A percentile compares a stretch with the other conserved stretches of the same genome.
Conservation (phyloP, 495 filamentous ascomycete genomes). For the Trichoderma reesei region DNA sequence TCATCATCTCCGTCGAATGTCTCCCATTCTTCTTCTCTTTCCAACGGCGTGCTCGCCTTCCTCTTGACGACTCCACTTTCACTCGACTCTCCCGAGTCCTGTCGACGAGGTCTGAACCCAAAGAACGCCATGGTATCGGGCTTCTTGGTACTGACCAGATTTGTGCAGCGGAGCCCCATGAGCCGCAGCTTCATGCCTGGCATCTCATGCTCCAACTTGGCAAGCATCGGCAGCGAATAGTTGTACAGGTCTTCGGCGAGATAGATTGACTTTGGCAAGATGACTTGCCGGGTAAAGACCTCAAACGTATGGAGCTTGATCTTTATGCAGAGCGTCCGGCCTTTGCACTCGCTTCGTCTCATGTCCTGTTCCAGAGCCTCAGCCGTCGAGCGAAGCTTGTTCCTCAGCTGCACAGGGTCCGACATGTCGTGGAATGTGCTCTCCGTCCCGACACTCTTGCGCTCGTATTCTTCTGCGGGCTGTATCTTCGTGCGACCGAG, state of each 20-base stretch:
- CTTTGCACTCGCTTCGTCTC: conserved; percentile 68
- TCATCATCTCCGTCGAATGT: conserved; percentile 52
- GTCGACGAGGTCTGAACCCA: conserved; percentile 38
- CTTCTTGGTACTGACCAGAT: conserved; percentile 78
- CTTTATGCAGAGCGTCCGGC: conserved; percentile 82
- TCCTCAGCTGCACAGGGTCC: conserved; percentile 55
- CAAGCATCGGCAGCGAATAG: conserved; percentile 71
- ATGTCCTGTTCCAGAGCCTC: conserved; percentile 88
- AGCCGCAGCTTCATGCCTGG: conserved; percentile 72
- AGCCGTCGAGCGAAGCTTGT: conserved; percentile 68
- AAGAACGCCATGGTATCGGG: conserved; percentile 68
- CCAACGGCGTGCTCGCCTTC: conserved; percentile 12
- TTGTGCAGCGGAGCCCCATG: conserved; percentile 80
- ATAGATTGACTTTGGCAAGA: conserved; percentile 60
- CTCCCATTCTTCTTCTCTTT: conserved; percentile 47
- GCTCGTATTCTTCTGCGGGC: conserved; percentile 80
- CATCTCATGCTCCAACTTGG: conserved; percentile 78
- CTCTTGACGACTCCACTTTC: conserved; percentile 6
- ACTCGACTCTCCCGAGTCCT: conserved; percentile 13
- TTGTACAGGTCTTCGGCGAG: conserved; percentile 75
- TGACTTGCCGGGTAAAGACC: conserved; percentile 72
- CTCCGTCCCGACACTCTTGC: conserved; percentile 92
- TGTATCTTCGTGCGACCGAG: conserved; percentile 80
- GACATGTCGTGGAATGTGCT: conserved; percentile 79
- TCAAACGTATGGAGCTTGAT: conserved; percentile 92